Conservation (phyloP, 2,329 filamentous ascomycete species). For the Ampelomyces quisqualis region DNA sequence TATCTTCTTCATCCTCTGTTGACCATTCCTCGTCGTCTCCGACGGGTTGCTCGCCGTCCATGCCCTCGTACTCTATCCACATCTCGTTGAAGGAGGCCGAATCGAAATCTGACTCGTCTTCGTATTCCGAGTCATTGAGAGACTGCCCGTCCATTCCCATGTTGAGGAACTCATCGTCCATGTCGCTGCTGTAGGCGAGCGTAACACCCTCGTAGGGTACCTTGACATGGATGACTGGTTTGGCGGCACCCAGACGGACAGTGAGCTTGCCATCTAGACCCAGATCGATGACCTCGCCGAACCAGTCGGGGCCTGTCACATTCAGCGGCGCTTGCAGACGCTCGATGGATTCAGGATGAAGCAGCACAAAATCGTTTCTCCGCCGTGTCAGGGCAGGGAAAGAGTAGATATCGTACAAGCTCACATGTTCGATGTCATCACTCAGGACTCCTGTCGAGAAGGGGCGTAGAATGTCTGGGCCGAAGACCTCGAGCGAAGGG, state of each 20-base stretch:
- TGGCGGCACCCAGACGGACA: slow-evolving; percentile 55
- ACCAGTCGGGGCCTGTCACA: slow-evolving; percentile 48
- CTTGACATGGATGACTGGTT: slow-evolving; percentile 53
- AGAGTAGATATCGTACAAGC: slow-evolving; percentile 59
- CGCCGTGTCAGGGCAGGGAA: slow-evolving; percentile 52
- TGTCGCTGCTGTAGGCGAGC: slow-evolving; percentile 50
- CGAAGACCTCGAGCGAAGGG: slow-evolving; percentile 35
- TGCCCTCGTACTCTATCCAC: slow-evolving; percentile 44
- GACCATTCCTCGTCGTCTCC: slow-evolving; percentile 42
- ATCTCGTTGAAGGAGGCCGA: slow-evolving; percentile 39
- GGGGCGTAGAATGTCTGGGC: slow-evolving; percentile 44
- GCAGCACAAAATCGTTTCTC: slow-evolving; percentile 56
- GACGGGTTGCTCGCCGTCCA: slow-evolving; percentile 34
- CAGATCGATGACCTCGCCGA: slow-evolving; percentile 59
- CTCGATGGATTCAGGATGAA: slow-evolving; percentile 41
- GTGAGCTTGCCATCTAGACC: slow-evolving; percentile 55
- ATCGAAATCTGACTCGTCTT: slow-evolving; percentile 36
- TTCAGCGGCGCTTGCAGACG: slow-evolving; percentile 11
- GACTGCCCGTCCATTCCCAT: slow-evolving; percentile 32
- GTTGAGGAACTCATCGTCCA: slow-evolving; percentile 37
- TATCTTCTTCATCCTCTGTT: slow-evolving; percentile 41
- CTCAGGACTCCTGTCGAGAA: slow-evolving; percentile 48
- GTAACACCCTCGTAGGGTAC: slow-evolving; percentile 52
- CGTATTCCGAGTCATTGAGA: slow-evolving; percentile 38
- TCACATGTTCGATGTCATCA: slow-evolving; percentile 53